Evolutionary conservation across 2,329 filamentous ascomycete species (phyloP).

Genomic region (Dothistroma septosporum): DNA sequence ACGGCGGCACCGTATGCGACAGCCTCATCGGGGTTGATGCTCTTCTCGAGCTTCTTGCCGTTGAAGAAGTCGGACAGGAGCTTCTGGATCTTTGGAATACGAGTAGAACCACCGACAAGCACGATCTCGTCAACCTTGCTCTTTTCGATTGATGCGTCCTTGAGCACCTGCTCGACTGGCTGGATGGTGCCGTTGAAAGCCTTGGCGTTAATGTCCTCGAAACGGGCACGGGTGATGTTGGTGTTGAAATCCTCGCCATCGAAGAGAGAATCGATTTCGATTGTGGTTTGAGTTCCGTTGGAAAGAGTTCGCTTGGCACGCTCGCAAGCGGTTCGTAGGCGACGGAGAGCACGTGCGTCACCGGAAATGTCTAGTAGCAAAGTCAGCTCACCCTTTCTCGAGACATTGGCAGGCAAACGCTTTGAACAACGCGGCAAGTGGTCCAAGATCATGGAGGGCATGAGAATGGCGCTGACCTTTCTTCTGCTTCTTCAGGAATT

Average conservation of each 20-base stretch:
- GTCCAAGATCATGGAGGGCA: background rate
- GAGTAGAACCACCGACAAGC: constrained; percentile 96
- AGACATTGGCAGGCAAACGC: constrained; percentile 13
- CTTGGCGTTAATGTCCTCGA: constrained; percentile 97
- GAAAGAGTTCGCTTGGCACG: constrained; percentile 99
- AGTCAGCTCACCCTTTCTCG: background rate
- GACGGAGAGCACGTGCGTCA: constrained; percentile 87
- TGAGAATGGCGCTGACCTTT: constrained; percentile 38
- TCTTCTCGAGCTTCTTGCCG: constrained; percentile 99
- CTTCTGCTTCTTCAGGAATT: constrained; percentile 78
- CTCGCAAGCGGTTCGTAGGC: constrained; percentile 96
- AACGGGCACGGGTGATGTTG: constrained; percentile 96
- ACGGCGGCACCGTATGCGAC: constrained; percentile 98
- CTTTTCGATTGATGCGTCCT: constrained; percentile 88
- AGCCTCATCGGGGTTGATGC: constrained; percentile 99
- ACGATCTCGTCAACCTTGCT: constrained; percentile 94
- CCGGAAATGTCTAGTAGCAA: constrained; percentile 58
- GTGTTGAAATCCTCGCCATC: constrained; percentile 97
- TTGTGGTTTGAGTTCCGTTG: constrained; percentile 92
- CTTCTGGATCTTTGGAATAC: constrained; percentile 99
- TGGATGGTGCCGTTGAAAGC: constrained; percentile 90
- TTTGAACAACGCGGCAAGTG: background rate
- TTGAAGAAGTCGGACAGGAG: constrained; percentile 98
- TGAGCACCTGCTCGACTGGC: constrained; percentile 92
- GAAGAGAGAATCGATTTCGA: constrained; percentile 98